Conservation (phyloP, 768 basidiomycete genomes). For the Lactarius sanguifluus region DNA sequence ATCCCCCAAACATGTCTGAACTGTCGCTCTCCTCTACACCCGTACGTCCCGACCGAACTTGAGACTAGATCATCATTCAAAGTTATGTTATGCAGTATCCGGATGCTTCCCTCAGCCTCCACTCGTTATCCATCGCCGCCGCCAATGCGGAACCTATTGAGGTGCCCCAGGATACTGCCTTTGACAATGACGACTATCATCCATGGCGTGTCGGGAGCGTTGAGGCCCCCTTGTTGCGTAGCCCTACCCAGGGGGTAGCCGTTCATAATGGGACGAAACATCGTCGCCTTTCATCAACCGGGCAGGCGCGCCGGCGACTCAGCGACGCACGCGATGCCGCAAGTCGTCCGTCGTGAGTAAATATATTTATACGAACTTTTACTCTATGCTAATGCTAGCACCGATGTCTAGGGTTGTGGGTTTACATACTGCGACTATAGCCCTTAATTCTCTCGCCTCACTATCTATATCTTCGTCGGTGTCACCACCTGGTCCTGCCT, state of each 20-base stretch:
- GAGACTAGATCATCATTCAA: not conserved
- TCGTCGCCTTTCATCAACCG: slow-evolving; percentile 68
- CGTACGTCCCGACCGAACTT: slow-evolving; percentile 13
- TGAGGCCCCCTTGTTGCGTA: slow-evolving; percentile 22
- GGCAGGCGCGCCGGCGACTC: slow-evolving; percentile 65
- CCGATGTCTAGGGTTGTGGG: slow-evolving; percentile 36
- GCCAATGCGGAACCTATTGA: slow-evolving; percentile 50
- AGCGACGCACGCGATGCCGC: slow-evolving; percentile 83
- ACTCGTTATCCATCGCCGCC: slow-evolving; percentile 68
- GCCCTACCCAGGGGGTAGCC: slow-evolving; percentile 29
- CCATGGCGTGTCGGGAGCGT: slow-evolving; percentile 16
- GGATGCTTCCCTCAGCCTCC: slow-evolving; percentile 45
- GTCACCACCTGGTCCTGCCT: slow-evolving; percentile 31
- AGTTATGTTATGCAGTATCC: slow-evolving; percentile 5
- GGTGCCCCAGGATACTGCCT: slow-evolving; percentile 31
- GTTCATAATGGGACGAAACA: slow-evolving; percentile 46
- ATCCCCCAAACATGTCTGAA: slow-evolving; percentile 20
- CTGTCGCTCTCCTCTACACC: slow-evolving; percentile 6
- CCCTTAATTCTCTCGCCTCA: slow-evolving; percentile 44
- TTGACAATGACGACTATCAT: slow-evolving; percentile 28
- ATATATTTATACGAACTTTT: slow-evolving; percentile 8
- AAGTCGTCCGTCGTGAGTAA: slow-evolving; percentile 67
- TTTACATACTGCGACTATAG: slow-evolving; percentile 40
- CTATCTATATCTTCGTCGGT: slow-evolving; percentile 43
- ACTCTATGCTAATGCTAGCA: slow-evolving; percentile 12